Evolutionary conservation across 345 rosid species (phyloP).

Genomic region (Euphorbia pulcherrima): DNA sequence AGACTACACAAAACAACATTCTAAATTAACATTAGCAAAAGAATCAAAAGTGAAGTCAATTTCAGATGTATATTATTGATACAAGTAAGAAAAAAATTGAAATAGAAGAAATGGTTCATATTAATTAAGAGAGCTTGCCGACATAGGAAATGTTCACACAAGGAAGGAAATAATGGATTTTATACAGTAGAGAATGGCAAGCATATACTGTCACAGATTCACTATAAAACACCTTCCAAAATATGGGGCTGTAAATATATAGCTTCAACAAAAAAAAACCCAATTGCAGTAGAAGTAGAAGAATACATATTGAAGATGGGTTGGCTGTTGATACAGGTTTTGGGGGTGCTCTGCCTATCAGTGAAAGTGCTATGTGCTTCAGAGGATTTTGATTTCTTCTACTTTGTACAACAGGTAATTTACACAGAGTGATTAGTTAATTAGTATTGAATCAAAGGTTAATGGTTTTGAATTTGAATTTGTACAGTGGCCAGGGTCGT

Average conservation of each 20-base stretch:
- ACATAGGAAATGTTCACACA: constrained; percentile 10
- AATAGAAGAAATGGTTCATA: too few relatives aligned
- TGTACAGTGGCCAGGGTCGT: constrained; percentile 89
- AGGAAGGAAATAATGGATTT: neutral
- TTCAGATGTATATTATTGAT: neutral
- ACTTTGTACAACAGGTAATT: constrained; percentile 82
- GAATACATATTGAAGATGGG: constrained; percentile 36
- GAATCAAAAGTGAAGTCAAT: neutral
- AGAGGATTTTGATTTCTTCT: constrained; percentile 85
- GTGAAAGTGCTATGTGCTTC: constrained; percentile 48
- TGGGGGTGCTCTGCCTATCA: constrained; percentile 29
- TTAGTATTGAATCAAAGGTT: too few relatives aligned
- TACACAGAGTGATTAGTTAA: neutral
- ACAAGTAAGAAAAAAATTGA: neutral
- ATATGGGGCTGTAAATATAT: constrained; percentile 16
- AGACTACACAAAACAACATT: neutral
- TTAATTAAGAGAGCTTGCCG: constrained; percentile 1
- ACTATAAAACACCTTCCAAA: constrained; percentile 10
- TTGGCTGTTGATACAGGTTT: constrained; percentile 28
- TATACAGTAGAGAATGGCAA: neutral
- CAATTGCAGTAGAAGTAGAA: neutral
- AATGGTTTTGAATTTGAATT: neutral
- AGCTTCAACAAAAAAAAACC: neutral
- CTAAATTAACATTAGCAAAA: neutral
- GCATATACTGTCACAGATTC: constrained; percentile 14